These are phyloP conservation scores for Knufia petricola DNA, from an alignment of 2,329 filamentous ascomycete genomes.

Conservation along the genomic window DNA sequence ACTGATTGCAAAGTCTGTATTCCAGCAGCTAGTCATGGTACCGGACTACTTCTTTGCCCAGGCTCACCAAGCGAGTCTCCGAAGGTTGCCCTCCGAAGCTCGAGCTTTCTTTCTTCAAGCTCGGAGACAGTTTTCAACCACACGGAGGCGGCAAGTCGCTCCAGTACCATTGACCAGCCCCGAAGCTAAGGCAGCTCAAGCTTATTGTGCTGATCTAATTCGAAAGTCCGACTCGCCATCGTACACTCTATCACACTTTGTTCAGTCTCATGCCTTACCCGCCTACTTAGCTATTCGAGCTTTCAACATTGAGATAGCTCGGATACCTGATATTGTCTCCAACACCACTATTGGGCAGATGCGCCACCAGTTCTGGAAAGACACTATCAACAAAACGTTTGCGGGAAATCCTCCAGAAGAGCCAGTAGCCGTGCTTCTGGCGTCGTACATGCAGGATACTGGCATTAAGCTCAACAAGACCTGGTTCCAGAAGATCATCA, in stretches of 20 bases:
- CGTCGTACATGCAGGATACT: conserved; percentile 56
- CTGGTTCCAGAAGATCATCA: conserved; percentile 69
- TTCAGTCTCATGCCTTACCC: conserved; percentile 63
- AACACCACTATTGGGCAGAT: conserved; percentile 77
- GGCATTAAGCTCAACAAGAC: conserved; percentile 50
- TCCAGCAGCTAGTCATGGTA: neutral
- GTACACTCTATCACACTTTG: conserved; percentile 74
- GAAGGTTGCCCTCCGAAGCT: conserved; percentile 10
- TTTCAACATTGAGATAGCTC: conserved; percentile 84
- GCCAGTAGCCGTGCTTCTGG: conserved; percentile 76
- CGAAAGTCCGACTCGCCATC: conserved; percentile 78
- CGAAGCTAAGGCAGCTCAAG: conserved; percentile 46
- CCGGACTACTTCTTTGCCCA: neutral
- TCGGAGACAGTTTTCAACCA: conserved; percentile 14
- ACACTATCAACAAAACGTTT: conserved; percentile 69
- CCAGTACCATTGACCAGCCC: conserved; percentile 26
- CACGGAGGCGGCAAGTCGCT: conserved; percentile 5
- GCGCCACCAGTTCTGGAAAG: conserved; percentile 92
- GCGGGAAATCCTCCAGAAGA: conserved; percentile 73
- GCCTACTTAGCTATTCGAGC: conserved; percentile 84
- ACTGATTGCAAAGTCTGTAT: too few species aligned
- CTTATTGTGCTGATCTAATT: conserved; percentile 50
- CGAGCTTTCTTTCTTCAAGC: conserved; percentile 7
- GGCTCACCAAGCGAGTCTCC: conserved; percentile 1
- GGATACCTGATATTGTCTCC: conserved; percentile 81